Evolutionary conservation across 371 early-diverging fungal genomes (phyloP).

Genomic region (Apophysomyces variabilis): DNA sequence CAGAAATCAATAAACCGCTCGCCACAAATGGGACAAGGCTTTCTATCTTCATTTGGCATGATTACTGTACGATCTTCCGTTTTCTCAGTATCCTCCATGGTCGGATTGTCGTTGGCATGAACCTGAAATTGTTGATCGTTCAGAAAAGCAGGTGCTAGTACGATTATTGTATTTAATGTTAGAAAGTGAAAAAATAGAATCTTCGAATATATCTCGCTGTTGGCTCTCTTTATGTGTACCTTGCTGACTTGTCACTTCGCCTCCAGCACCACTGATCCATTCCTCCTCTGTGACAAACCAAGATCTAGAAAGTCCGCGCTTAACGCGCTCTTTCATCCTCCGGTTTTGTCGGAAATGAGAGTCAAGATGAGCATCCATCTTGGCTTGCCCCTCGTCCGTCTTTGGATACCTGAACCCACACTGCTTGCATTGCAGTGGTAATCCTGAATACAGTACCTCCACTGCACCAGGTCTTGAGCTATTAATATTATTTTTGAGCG

Average conservation of each 20-base stretch:
- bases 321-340: slow-evolving; percentile 76
- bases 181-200: background rate
- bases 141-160: slow-evolving; percentile 45
- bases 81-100: slow-evolving; percentile 23
- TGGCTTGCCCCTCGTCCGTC: slow-evolving; percentile 68
- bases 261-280: slow-evolving; percentile 54
- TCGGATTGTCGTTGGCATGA: slow-evolving; percentile 22
- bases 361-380: slow-evolving; percentile 87
- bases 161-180: background rate
- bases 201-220: slow-evolving; percentile 8
- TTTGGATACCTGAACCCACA: slow-evolving; percentile 87
- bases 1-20: slow-evolving; percentile 86
- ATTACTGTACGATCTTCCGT: slow-evolving; percentile 44
- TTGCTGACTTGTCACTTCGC: slow-evolving; percentile 54
- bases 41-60: slow-evolving; percentile 55
- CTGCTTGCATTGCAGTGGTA: slow-evolving; percentile 86
- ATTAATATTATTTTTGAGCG: slow-evolving; percentile 17
- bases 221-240: slow-evolving; percentile 24
- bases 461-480: slow-evolving; percentile 64
- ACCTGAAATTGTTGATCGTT: slow-evolving; percentile 28
- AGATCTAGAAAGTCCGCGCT: slow-evolving; percentile 77
- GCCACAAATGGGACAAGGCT: slow-evolving; percentile 85
- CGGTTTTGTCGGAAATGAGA: slow-evolving; percentile 94
- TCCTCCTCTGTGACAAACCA: slow-evolving; percentile 84
- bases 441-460: slow-evolving; percentile 74